Evolutionary conservation across 164 flowering plant species (phyloP), one percentile per base, ranked within the genome.

Genomic region (Umbellularia californica): DNA sequence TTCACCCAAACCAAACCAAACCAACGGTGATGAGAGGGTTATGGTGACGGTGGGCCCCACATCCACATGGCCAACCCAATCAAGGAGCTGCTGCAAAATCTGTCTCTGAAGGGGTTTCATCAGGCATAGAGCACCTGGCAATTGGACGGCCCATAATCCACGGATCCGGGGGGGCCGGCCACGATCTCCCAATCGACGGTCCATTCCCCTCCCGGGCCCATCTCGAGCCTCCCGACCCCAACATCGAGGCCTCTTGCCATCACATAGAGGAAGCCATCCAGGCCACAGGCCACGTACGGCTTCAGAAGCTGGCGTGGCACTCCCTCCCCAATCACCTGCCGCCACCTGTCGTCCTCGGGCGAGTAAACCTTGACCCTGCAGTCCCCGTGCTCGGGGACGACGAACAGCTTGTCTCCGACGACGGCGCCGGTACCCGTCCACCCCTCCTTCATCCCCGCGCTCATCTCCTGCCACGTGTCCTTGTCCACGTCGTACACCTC

Each of bases 361-460:
- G 58, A 69, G 75, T 86, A 88, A 9, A 81, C 82, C 77, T 88
- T 88, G 63, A 84, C 47, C 73, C 76, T 77, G 62, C 79, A 78
- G 69, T 82, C 82, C 11, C 86, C 84, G 75, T 80, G 82, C 84
- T 88, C 91, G 33, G 86, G 75, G 50, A 88, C 77, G 76, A 85
- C 85, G 67, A 88, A 85, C 72, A 88, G 78, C 70, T 73, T 72
- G 3, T 69, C 87, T 0, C 47, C 80, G 68, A 83, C 11, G 10
- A 83, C 86, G 14, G 83, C 81, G 63, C 84, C 81, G 0, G 78
- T 51, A 6, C 91, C 91, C 25, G 91, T 84, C 89, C 91, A 88
- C 2, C 91, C 91, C 50, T 85, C 91, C 65, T 82, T 79, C 89
- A 86, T 72, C 27, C 86, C 91, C n/a, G 50, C 72, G 0, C 76